Conservation (phyloP, 371 early-diverging fungal species). For the Mucor indicus region DNA sequence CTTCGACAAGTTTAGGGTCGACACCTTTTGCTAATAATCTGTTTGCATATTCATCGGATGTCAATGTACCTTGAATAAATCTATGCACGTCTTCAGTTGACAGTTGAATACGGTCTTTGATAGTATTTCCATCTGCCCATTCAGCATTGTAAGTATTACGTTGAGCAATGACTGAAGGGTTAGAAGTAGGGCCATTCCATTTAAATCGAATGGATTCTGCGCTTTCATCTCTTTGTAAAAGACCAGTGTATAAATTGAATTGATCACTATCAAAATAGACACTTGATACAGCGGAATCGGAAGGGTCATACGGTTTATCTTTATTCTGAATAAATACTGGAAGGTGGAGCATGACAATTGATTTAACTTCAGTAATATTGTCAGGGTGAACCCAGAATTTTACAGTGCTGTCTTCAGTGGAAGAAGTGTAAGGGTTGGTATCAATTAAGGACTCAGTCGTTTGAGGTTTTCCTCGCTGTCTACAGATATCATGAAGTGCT, state of each 20-base stretch:
- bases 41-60: constrained; percentile 64
- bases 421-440: background rate
- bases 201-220: constrained; percentile 91
- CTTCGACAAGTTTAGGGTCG: constrained; percentile 73
- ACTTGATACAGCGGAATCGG: constrained; percentile 74
- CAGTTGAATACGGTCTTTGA: constrained; percentile 90
- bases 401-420: constrained; percentile 74
- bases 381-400: constrained; percentile 99
- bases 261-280: constrained; percentile 94
- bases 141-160: constrained; percentile 95
- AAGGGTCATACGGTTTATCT: constrained; percentile 53
- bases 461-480: constrained; percentile 33
- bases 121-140: constrained; percentile 90
- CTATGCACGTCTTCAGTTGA: constrained; percentile 85
- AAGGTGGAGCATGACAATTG: constrained; percentile 88
- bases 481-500: constrained; percentile 39
- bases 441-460: constrained; percentile 14
- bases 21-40: constrained; percentile 76
- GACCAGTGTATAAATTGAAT: constrained; percentile 89
- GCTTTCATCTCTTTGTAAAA: constrained; percentile 91
- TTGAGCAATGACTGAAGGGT: constrained; percentile 80
- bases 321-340: constrained; percentile 89
- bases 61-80: constrained; percentile 78
- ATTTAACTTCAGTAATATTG: constrained; percentile 96
- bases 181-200: constrained; percentile 75